Evolutionary conservation across 2,329 filamentous ascomycete genomes (phyloP).

Genomic region (Paraphoma sp.): DNA sequence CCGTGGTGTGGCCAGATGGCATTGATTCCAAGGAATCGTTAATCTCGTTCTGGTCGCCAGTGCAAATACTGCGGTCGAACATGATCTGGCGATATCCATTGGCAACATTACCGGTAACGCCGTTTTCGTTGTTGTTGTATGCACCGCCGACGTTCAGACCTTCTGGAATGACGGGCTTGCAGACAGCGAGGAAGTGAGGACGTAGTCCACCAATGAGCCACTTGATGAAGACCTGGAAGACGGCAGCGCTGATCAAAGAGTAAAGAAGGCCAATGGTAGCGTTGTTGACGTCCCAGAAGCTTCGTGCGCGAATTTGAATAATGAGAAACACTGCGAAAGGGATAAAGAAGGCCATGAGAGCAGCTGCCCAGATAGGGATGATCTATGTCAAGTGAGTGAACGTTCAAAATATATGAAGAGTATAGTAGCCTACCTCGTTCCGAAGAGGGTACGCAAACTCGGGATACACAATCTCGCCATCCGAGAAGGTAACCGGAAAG

Average conservation of each 20-base stretch:
- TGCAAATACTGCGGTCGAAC: slow-evolving; percentile 74
- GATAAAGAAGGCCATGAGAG: slow-evolving; percentile 68
- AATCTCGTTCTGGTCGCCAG: slow-evolving; percentile 68
- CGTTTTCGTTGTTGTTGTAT: slow-evolving; percentile 43
- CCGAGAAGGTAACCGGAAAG: slow-evolving; percentile 70
- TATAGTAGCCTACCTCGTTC: slow-evolving; percentile 54
- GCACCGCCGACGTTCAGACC: slow-evolving; percentile 34
- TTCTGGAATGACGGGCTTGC: slow-evolving; percentile 65
- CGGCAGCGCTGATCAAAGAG: slow-evolving; percentile 71
- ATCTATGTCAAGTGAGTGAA: slow-evolving; percentile 8
- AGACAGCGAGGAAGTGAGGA: slow-evolving; percentile 75
- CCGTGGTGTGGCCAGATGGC: slow-evolving; percentile 76
- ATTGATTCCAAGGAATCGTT: slow-evolving; percentile 74
- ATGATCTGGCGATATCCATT: slow-evolving; percentile 67
- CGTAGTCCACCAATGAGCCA: slow-evolving; percentile 70
- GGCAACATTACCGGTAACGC: slow-evolving; percentile 58
- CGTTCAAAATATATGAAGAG: background rate
- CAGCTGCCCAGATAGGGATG: slow-evolving; percentile 73
- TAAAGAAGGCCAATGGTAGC: slow-evolving; percentile 73
- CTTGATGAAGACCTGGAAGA: slow-evolving; percentile 80
- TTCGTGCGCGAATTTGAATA: slow-evolving; percentile 69
- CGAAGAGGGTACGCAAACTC: slow-evolving; percentile 74
- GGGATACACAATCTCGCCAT: slow-evolving; percentile 72
- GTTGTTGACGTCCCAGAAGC: slow-evolving; percentile 67
- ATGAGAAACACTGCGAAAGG: slow-evolving; percentile 70